Base-by-base conservation (phyloP, 129 eudicot genomes). In the Mikania micrantha region DNA sequence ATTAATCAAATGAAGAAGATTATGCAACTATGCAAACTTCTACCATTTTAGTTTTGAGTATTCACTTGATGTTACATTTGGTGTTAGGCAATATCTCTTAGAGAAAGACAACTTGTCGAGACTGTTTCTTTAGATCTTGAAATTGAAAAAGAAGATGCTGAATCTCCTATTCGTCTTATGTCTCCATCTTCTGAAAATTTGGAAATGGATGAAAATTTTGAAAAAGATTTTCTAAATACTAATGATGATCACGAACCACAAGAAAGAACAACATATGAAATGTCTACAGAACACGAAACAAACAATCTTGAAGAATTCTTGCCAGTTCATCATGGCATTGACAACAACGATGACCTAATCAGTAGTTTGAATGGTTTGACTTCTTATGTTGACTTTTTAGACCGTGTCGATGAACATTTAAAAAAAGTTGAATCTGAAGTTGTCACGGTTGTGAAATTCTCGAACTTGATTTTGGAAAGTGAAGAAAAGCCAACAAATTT, bases 31-130 rank as follows among this genome's bases (percentile, higher is more conserved):
- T n/a, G n/a, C n/a, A n/a, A n/a, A n/a, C n/a, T n/a, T n/a, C n/a
- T n/a, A n/a, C n/a, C n/a, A 32, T 32, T 32, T 32, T 32, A 7
- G 6, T 32, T 32, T 35, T 69, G n/a, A 28, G 38, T 64, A 38
- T 63, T 50, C 22, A 49, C 31, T 70, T 48, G 59, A 59, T 12
- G 36, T 68, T 71, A 42, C 64, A 40, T 75, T 48, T 67, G 70
- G 39, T 80, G 44, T 70, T 77, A 92, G 98, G 96, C 91, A 60
- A 92, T 92, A 75, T 85, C 98, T 32, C 69, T 80, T 49, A 87
- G 81, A 71, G 98, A 92, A 84, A 71, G 58, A 58, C 85, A 84
- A 74, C 84, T 92, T 28, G 87, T 92, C 42, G 84, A 77, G 35
- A 81, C 84, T 39, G 78, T 86, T 69, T 77, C 84, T 40, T 54